A percentile compares a stretch with the other conserved stretches of the same genome.
Conservation (phyloP, 163 green algal genomes). For the Chlamydomonas reinhardtii region DNA sequence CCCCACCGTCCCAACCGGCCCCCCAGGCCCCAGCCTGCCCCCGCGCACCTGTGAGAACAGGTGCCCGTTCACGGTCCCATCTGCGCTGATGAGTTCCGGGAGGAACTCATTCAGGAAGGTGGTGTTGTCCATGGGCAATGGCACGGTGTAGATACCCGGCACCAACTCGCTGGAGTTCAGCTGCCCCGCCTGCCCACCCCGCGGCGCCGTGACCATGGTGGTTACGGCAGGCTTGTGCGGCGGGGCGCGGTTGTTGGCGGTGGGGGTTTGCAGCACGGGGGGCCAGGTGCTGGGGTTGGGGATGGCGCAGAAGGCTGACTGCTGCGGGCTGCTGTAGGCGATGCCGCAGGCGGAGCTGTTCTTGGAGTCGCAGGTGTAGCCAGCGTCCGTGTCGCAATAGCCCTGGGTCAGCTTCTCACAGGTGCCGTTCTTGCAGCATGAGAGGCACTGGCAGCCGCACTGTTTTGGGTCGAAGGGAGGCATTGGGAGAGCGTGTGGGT, state of each 20-base stretch:
- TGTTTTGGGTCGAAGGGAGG: conserved; percentile 19
- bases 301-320: conserved; percentile 71
- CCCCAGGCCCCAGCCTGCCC: too few relatives aligned
- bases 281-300: conserved; percentile 69
- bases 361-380: conserved; percentile 54
- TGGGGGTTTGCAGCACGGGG: conserved; percentile 55
- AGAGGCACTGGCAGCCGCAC: conserved; percentile 78
- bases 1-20: too few relatives aligned
- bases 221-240: not conserved
- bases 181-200: not conserved
- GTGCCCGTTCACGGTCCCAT: not conserved
- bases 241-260: not conserved
- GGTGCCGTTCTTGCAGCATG: conserved; percentile 60
- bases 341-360: conserved; percentile 68
- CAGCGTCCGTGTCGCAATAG: not conserved
- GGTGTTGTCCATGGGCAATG: not conserved
- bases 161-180: not conserved
- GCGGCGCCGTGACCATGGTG: conserved; percentile 2
- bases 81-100: not conserved
- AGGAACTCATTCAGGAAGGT: not conserved
- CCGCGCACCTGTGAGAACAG: not conserved
- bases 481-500: too few relatives aligned
- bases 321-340: conserved; percentile 60
- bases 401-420: not conserved
- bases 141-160: not conserved